Evolutionary conservation across 148 eudicot genomes (phyloP), one percentile per base, ranked within the genome.

Genomic region (Cornus suecica): DNA sequence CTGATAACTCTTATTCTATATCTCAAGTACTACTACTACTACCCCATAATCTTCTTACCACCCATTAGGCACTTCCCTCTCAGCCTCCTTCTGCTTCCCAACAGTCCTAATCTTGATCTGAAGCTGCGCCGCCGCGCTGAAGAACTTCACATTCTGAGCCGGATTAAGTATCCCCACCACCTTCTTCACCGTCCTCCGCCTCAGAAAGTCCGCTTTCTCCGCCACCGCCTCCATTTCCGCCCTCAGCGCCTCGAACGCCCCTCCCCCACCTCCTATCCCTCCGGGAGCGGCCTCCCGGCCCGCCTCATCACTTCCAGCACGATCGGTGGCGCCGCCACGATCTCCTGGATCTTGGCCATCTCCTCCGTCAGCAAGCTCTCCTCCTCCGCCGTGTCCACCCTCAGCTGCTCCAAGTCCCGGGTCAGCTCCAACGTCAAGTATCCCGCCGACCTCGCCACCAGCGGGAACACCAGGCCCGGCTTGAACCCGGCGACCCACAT

Each of bases 261-360:
- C 34, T 32, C 34, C 5, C 5, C 3, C 5, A 32, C 34, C 2
- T 32, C 34, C 34, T 32, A 2, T 32, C 34, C 34, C 34, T 32
- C 34, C 34, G 2, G 34, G 3, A 5, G 34, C 5, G 2, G 34
- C 5, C 34, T 32, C 34, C 34, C 34, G 26, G 51, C 23, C 66
- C 52, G 41, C 71, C 79, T 79, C 25, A 72, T 25, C 42, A 32
- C 32, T 16, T 73, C 80, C 56, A 75, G 25, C 20, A 85, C 28
- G n/a, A n/a, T n/a, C 0, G 82, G 80, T 25, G 88, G 86, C 29
- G 78, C 79, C 41, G 82, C 90, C 4, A 76, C 78, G 29, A 82
- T 84, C 78, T 89, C 92, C 64, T 89, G 92, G 65, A 89, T 45
- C 76, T 72, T 82, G 1, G 90, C 90, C 8, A 83, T 10, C 45